A percentile compares a stretch with the other conserved stretches of the same genome.
phyloP scores from a whole-genome alignment of 225 moss, liverwort and hornwort genomes.

The Ulota crispa region DNA sequence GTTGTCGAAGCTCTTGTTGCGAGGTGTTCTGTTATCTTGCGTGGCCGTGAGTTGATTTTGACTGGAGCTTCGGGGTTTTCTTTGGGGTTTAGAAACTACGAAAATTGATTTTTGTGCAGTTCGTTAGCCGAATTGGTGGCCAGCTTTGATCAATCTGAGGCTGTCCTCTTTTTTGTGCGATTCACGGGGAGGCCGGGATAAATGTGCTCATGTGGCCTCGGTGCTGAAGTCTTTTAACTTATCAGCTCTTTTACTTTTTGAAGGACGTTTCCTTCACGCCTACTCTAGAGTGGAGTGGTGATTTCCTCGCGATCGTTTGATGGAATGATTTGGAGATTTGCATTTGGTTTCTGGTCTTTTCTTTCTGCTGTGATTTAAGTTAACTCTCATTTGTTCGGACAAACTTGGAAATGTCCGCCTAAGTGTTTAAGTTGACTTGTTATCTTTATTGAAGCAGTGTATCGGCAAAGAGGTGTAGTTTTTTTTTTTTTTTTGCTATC shows the following conservation, averaged over 20 bases:
- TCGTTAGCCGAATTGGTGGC: constrained; percentile 15
- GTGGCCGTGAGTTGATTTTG: neutral
- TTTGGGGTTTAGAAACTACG: constrained; percentile 27
- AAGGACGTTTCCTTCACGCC: neutral
- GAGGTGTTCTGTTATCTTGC: neutral
- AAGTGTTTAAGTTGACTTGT: neutral
- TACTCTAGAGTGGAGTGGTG: neutral
- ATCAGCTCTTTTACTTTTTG: neutral
- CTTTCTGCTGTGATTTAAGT: neutral
- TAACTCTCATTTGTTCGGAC: neutral
- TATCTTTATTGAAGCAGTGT: neutral
- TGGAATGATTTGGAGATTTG: neutral
- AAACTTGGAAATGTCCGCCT: constrained; percentile 21
- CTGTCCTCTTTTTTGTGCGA: neutral
- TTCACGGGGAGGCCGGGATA: constrained; percentile 12
- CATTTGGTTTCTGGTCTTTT: constrained; percentile 11
- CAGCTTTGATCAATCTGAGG: constrained; percentile 7
- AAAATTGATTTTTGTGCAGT: neutral
- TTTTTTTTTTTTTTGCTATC: neutral
- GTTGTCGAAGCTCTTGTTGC: neutral
- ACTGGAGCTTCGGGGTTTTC: constrained; percentile 23
- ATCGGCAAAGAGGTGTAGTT: neutral
- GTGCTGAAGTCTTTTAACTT: constrained; percentile 1
- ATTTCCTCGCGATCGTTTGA: constrained; percentile 2
- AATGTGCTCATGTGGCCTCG: neutral